Evolutionary conservation across 306 rosid species (phyloP).

Genomic region (Casuarina glauca): DNA sequence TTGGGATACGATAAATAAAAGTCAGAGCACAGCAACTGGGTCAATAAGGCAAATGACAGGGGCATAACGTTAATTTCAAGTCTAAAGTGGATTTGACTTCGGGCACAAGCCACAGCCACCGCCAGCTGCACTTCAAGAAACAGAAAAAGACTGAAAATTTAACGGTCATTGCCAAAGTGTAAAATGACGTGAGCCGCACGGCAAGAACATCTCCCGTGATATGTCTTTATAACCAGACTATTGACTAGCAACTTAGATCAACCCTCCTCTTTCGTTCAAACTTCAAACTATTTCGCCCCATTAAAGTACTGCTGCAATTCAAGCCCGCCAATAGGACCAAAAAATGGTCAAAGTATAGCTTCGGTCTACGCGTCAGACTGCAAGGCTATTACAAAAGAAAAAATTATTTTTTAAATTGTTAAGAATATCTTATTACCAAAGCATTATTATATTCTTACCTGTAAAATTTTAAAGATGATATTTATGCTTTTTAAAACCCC

Average conservation of each 20-base stretch:
- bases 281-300: not conserved
- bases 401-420: too few species aligned
- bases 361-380: too few species aligned
- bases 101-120: constrained; percentile 23
- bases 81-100: not conserved
- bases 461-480: too few species aligned
- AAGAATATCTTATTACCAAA: too few species aligned
- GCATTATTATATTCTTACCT: too few species aligned
- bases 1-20: not conserved
- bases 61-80: constrained; percentile 26
- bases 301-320: too few species aligned
- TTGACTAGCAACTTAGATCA: not conserved
- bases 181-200: constrained; percentile 23
- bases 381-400: too few species aligned
- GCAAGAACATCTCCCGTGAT: not conserved
- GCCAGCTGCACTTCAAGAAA: not conserved
- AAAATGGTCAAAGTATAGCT: too few species aligned
- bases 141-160: not conserved
- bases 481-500: too few species aligned
- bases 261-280: not conserved
- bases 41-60: not conserved
- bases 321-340: not conserved
- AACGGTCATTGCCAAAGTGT: not conserved
- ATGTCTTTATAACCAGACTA: not conserved
- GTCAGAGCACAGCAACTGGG: not conserved